Evolutionary conservation across 495 filamentous ascomycete species (phyloP).

Genomic region (Clohesyomyces aquaticus): DNA sequence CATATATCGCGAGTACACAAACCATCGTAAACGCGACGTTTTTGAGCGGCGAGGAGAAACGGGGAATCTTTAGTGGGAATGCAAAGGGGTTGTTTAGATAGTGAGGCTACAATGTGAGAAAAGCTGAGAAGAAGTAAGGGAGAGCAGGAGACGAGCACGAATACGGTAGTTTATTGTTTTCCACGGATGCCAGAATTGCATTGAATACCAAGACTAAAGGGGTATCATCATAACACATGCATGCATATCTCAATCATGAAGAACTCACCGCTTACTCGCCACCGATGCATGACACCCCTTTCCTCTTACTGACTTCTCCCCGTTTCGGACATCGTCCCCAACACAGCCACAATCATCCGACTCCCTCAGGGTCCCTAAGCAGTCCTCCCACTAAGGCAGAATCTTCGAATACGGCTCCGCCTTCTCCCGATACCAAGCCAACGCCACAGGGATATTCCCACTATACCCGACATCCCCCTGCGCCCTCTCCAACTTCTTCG

Average conservation of each 20-base stretch:
- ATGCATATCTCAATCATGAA: too few species aligned
- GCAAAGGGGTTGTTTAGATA: neutral
- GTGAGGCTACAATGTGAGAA: neutral
- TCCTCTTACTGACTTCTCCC: too few species aligned
- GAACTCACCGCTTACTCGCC: too few species aligned
- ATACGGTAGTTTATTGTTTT: too few species aligned
- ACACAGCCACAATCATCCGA: neutral
- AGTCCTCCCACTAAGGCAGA: slow-evolving; percentile 29
- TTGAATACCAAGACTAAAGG: too few species aligned
- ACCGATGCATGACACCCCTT: too few species aligned
- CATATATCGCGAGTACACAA: neutral
- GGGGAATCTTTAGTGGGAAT: neutral
- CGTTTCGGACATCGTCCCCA: neutral
- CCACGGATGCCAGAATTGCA: too few species aligned
- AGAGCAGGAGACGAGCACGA: neutral
- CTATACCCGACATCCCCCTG: slow-evolving; percentile 47
- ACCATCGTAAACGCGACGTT: neutral
- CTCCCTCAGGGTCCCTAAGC: neutral
- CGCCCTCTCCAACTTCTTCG: slow-evolving; percentile 46
- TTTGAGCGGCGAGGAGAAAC: neutral
- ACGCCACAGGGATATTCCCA: slow-evolving; percentile 38
- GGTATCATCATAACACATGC: too few species aligned
- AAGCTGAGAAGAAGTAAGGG: neutral
- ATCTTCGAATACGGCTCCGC: slow-evolving; percentile 37
- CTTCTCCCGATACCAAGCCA: slow-evolving; percentile 37